Conservation (phyloP, 768 basidiomycete genomes). For the Porphyrellus cyaneotinctus region DNA sequence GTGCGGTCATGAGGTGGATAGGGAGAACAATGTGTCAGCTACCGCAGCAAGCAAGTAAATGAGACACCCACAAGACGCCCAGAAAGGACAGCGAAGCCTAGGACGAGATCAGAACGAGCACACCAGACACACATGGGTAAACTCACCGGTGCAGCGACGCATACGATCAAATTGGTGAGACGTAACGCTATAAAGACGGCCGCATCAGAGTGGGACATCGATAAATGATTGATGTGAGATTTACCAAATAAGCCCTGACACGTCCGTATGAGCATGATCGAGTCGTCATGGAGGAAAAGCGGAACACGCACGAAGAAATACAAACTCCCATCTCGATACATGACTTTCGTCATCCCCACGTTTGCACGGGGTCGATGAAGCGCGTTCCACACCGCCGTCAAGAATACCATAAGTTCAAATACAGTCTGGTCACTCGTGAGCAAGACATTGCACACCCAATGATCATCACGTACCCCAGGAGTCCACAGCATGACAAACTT, state of each 20-base stretch:
- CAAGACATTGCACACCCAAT: neutral
- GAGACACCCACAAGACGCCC: slow-evolving; percentile 19
- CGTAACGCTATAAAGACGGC: slow-evolving; percentile 13
- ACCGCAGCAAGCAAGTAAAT: neutral
- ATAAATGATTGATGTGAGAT: neutral
- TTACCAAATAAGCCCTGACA: slow-evolving; percentile 26
- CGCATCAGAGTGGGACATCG: neutral
- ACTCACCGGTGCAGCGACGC: slow-evolving; percentile 23
- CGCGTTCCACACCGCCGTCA: slow-evolving; percentile 28
- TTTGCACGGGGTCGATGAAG: slow-evolving; percentile 24
- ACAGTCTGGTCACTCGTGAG: slow-evolving; percentile 16
- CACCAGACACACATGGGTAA: neutral
- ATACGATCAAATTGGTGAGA: slow-evolving; percentile 22
- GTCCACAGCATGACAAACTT: slow-evolving; percentile 25
- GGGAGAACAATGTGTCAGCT: neutral
- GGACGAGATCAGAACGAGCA: neutral
- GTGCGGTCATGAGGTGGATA: too few relatives aligned
- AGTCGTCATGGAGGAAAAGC: neutral
- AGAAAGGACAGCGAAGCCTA: slow-evolving; percentile 20
- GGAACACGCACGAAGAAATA: slow-evolving; percentile 26
- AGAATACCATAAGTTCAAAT: slow-evolving; percentile 32
- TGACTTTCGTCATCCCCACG: slow-evolving; percentile 18
- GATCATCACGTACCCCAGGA: slow-evolving; percentile 22
- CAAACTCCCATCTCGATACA: slow-evolving; percentile 28
- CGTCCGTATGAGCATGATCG: neutral